These are phyloP conservation scores for Aspergillus aculeatinus DNA, from an alignment of 2,329 filamentous ascomycete species.

Conservation along the genomic window DNA sequence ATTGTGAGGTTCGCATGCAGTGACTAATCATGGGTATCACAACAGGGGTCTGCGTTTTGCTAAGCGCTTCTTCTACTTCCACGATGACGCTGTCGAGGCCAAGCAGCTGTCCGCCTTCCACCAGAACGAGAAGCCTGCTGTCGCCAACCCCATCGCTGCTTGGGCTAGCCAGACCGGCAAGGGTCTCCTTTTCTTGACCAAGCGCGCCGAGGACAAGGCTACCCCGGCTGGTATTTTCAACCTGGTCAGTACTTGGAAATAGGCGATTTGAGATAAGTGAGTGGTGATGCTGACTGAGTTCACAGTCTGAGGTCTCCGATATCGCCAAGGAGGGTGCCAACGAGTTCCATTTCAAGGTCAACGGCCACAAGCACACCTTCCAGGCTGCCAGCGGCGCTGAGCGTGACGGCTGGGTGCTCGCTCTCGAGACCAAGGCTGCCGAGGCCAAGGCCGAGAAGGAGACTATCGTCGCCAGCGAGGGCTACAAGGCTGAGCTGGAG, in stretches of 20 bases:
- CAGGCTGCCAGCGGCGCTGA: conserved; percentile 73
- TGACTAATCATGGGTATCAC: conserved; percentile 22
- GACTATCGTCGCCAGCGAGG: conserved; percentile 72
- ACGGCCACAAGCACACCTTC: conserved; percentile 90
- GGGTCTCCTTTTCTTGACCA: conserved; percentile 88
- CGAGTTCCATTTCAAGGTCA: conserved; percentile 83
- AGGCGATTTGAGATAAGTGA: neutral
- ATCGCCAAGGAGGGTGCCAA: conserved; percentile 70
- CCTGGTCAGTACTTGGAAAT: conserved; percentile 62
- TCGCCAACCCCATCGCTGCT: conserved; percentile 75
- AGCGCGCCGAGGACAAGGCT: conserved; percentile 78
- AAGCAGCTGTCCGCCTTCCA: conserved; percentile 76
- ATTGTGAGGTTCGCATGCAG: neutral
- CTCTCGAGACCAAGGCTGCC: conserved; percentile 76
- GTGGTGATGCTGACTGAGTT: conserved; percentile 20
- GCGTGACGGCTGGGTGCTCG: conserved; percentile 88
- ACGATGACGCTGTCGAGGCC: conserved; percentile 68
- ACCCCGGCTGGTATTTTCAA: conserved; percentile 79
- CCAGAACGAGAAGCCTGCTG: conserved; percentile 80
- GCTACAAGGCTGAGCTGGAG: conserved; percentile 83
- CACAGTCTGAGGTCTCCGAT: conserved; percentile 65
- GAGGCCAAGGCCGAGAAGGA: conserved; percentile 82
- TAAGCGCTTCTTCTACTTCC: conserved; percentile 93
- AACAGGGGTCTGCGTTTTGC: conserved; percentile 79
- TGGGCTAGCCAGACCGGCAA: conserved; percentile 95